Conservation (phyloP, 108 stramenopile species). For the Skeletonema grethae region DNA sequence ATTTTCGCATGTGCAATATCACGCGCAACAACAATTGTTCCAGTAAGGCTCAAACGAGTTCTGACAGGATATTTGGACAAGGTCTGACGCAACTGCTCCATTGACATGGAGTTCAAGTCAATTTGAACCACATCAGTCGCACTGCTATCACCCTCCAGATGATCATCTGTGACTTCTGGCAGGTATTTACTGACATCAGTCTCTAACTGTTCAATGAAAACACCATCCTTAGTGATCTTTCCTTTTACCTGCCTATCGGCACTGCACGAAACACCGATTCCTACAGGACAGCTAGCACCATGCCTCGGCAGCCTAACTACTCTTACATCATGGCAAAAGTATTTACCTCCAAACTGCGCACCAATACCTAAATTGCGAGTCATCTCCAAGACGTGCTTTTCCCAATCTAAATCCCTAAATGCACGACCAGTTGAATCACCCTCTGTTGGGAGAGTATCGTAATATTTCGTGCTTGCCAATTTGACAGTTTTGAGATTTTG, state of each 20-base stretch:
- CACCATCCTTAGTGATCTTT: conserved; percentile 94
- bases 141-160: conserved; percentile 26
- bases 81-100: conserved; percentile 82
- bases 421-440: conserved; percentile 89
- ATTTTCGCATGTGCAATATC: conserved; percentile 98
- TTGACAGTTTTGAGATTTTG: conserved; percentile 95
- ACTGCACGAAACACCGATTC: conserved; percentile 95
- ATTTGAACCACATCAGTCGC: conserved; percentile 77
- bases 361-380: conserved; percentile 93
- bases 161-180: conserved; percentile 87
- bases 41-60: conserved; percentile 88
- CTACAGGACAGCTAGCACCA: conserved; percentile 96
- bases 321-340: conserved; percentile 97
- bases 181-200: conserved; percentile 90
- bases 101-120: conserved; percentile 85
- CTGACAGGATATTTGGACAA: conserved; percentile 84
- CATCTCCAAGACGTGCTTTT: conserved; percentile 87
- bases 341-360: conserved; percentile 97
- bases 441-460: conserved; percentile 89
- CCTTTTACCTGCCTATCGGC: conserved; percentile 96
- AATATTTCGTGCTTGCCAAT: conserved; percentile 91
- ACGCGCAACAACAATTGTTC: conserved; percentile 95
- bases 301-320: conserved; percentile 94
- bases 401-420: conserved; percentile 92
- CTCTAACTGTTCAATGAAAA: conserved; percentile 94